Evolutionary conservation across 345 rosid genomes (phyloP).

Genomic region (Viola odorata): DNA sequence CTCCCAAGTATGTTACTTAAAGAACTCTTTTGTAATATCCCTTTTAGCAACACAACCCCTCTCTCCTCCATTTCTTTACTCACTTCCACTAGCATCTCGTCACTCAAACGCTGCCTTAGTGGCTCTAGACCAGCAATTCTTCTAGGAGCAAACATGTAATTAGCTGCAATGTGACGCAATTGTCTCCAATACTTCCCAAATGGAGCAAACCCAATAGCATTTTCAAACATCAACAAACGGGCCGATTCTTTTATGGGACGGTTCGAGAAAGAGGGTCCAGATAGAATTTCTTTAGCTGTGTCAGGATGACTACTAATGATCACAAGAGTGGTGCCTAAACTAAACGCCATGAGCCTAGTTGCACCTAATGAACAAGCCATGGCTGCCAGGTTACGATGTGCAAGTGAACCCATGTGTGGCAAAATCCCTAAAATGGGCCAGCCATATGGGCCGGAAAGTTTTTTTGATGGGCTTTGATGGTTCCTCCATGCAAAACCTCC

Average conservation of each 20-base stretch:
- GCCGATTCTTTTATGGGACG: slow-evolving; percentile 62
- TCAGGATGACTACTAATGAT: slow-evolving; percentile 56
- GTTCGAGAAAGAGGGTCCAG: slow-evolving; percentile 41
- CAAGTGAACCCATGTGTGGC: slow-evolving; percentile 51
- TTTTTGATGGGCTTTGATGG: slow-evolving; percentile 9
- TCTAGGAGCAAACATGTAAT: slow-evolving; percentile 51
- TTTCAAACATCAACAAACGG: slow-evolving; percentile 51
- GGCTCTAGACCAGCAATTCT: slow-evolving; percentile 34
- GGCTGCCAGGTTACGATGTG: slow-evolving; percentile 53
- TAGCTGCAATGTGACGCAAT: slow-evolving; percentile 44
- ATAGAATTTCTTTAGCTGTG: slow-evolving; percentile 56
- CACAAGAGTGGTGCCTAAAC: slow-evolving; percentile 42
- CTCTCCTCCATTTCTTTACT: slow-evolving; percentile 19
- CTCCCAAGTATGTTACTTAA: slow-evolving; percentile 44
- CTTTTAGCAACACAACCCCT: slow-evolving; percentile 35
- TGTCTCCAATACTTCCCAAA: slow-evolving; percentile 50
- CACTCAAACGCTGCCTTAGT: slow-evolving; percentile 29
- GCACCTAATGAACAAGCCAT: slow-evolving; percentile 39
- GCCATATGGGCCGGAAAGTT: slow-evolving; percentile 45
- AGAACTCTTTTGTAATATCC: slow-evolving; percentile 39
- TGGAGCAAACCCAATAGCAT: slow-evolving; percentile 71
- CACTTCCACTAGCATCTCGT: slow-evolving; percentile 31
- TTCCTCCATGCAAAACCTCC: slow-evolving; percentile 75
- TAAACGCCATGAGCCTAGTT: slow-evolving; percentile 50
- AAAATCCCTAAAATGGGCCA: slow-evolving; percentile 49